Evolutionary conservation across 2,329 filamentous ascomycete genomes (phyloP), one percentile per base, ranked within the genome.

Genomic region (Trichophyton rubrum): DNA sequence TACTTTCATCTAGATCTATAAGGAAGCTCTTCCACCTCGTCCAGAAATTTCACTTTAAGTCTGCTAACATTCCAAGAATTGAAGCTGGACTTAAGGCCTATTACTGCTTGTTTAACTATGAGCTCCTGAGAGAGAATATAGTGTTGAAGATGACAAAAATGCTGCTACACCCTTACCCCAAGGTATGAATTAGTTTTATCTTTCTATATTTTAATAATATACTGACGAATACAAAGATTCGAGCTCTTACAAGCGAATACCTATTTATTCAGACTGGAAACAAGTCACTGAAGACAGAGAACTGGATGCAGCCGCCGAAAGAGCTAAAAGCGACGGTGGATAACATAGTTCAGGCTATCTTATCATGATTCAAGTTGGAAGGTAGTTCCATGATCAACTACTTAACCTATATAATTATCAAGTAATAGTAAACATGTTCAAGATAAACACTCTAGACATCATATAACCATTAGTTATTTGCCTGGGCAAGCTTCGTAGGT

Each of bases 41-140:
- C 3, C 89, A 95, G 68, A 90, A 86, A 72, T 82, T 88, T 0
- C 88, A 91, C 64, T 91, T 88, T 76, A 92, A 91, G 74, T 88
- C 87, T 0, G 84, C 86, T 20, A 93, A 89, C 70, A 82, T 96
- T 49, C 82, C 85, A 58, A 92, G 93, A 71, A 79, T 97, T 1
- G 83, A 89, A 69, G 87, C 89, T 0, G 89, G 88, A 22, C 77
- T 95, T 63, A 87, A 86, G 67, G 82, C 93, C 11, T 97, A 96
- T 72, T 82, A 85, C 2, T 84, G 84, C 0, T 74, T 96, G 27
- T 83, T 84, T 3, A 69, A 72, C n/a, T 71, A 80, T n/a, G 73
- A 77, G 24, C 75, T 76, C 0, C 74, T 82, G 6, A 73, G 75
- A 7, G 76, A 77, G 61, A 80, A 81, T 20, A 87, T 86, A 2